Evolutionary conservation across 495 filamentous ascomycete genomes (phyloP), one percentile per base, ranked within the genome.

Genomic region (Penicillium steckii): DNA sequence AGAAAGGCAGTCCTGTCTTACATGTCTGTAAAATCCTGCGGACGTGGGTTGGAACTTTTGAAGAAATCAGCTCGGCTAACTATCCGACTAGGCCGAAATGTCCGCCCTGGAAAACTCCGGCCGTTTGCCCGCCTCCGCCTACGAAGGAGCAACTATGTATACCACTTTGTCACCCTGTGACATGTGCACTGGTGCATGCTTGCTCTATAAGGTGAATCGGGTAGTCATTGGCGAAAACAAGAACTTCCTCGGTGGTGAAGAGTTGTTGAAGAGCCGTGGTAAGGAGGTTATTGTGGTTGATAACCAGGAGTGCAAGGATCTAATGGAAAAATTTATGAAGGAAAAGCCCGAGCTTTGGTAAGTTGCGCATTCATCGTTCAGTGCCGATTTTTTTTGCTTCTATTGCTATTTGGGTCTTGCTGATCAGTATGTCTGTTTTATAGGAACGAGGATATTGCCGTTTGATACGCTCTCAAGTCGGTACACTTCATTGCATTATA

Each of bases 151-250:
- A 35, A 94, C 90, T 4, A 91, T 94, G 85, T 94, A 89, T 69
- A 94, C 89, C 8, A 93, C 90, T 2, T 73, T 95, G 4, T 92
- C 89, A 12, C 90, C 89, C 1, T 95, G 90, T 65, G 85, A 91
- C 64, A 94, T 94, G 89, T 93, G 88, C 76, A 86, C 89, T 12
- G 89, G 89, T 21, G 89, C 90, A 3, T 90, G 87, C 59, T 70
- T 95, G 40, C 77, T 92, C 48, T 94, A 91, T 73, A 87, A 87
- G 59, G 81, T 95, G 32, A 77, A 80, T 46, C 84, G 89, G 3
- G 88, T 94, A 2, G 88, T 95, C 27, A 82, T 95, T 71, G 90
- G 90, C 7, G 90, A 95, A 73, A 91, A 92, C 62, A 78, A 80
- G 61, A 93, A 80, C 40, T 91, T 91, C 53, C 59, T 89, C 3